Base-by-base conservation (phyloP, 495 filamentous ascomycete genomes). In the Sporormia fimetaria region DNA sequence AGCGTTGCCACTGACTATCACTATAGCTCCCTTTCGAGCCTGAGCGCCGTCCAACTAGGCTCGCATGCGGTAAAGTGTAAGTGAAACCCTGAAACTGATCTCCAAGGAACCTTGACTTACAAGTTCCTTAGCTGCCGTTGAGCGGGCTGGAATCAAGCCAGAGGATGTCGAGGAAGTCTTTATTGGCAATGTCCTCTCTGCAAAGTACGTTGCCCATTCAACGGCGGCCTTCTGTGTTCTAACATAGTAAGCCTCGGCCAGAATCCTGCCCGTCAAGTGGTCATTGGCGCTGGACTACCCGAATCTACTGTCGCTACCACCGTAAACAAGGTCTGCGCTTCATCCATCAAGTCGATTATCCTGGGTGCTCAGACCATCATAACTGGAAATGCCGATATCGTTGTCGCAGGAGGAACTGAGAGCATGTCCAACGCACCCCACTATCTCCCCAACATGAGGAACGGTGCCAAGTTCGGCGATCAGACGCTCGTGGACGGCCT, bases 391-490 rank as follows among this genome's bases (percentile, higher is more conserved):
- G 87, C 90, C 48, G 77, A 83, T 35, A 74, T 90, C 47, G 76
- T 96, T 26, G 80, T 98, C 11, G 92, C 84, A 28, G 90, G 88
- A 52, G 90, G 90, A 43, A 74, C 87, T 43, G 90, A 98, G 70
- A 90, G 83, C 65, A 98, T 98, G 90, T 87, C 84, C 47, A 96
- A 95, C 67, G 71, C 77, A 33, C 92, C 92, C n/a, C 87, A 96
- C 67, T 98, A 98, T 68, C 76, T 94, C 30, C 83, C 85, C 30
- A 80, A 67, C 54, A 67, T 87, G 18, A 82, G 90, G 51, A 75
- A 63, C 34, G 90, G 90, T 33, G 74, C 76, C 58, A 94, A 94
- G 67, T 96, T 83, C 64, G 90, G 90, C 53, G 71, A 94, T 66
- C 78, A 83, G 58, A 74, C 64, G 22, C 66, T 96, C 42, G 71